Percentiles rank a stretch among this genome's conserved stretches.
These are phyloP conservation scores for Incumbomyces delicatus DNA, from an alignment of 2,329 filamentous ascomycete species.

Conservation along the genomic window DNA sequence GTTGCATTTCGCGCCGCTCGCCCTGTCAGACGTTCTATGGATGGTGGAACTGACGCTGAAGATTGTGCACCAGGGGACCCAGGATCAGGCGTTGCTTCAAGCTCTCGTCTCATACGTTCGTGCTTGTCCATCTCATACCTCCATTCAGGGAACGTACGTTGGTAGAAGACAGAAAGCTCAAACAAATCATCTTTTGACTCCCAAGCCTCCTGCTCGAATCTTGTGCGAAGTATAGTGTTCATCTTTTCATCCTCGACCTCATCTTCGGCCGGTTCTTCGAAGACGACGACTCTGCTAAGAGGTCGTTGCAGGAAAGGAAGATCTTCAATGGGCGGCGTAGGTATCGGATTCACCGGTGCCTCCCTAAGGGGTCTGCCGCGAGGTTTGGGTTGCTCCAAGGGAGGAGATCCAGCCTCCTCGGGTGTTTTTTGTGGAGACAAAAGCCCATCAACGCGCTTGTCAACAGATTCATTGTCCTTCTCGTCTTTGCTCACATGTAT, in stretches of 20 bases:
- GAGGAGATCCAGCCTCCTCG: conserved; percentile 19
- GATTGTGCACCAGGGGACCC: conserved; percentile 25
- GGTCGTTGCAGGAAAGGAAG: conserved; percentile 37
- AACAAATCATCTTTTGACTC: conserved; percentile 32
- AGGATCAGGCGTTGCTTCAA: conserved; percentile 28
- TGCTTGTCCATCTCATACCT: conserved; percentile 33
- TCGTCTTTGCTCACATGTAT: conserved; percentile 16
- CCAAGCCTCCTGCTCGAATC: conserved; percentile 30
- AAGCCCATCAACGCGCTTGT: conserved; percentile 14
- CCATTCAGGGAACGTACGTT: conserved; percentile 36
- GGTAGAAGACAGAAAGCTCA: conserved; percentile 26
- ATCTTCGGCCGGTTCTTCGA: conserved; percentile 22
- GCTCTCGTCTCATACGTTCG: conserved; percentile 31
- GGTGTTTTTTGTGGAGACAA: conserved; percentile 17
- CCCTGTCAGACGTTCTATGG: conserved; percentile 21
- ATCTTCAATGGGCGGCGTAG: conserved; percentile 31
- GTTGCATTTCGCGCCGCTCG: conserved; percentile 39
- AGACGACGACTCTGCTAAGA: conserved; percentile 35
- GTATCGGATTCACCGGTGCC: conserved; percentile 19
- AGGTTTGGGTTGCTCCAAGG: conserved; percentile 11
- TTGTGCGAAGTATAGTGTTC: conserved; percentile 29
- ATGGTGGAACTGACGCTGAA: conserved; percentile 22
- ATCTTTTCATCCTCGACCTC: conserved; percentile 31
- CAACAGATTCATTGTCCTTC: not conserved
- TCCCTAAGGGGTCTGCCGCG: conserved; percentile 18